Evolutionary conservation across 1,139 yeast species (phyloP), one percentile per base, ranked within the genome.

Genomic region (Hyphopichia buzzinii): DNA sequence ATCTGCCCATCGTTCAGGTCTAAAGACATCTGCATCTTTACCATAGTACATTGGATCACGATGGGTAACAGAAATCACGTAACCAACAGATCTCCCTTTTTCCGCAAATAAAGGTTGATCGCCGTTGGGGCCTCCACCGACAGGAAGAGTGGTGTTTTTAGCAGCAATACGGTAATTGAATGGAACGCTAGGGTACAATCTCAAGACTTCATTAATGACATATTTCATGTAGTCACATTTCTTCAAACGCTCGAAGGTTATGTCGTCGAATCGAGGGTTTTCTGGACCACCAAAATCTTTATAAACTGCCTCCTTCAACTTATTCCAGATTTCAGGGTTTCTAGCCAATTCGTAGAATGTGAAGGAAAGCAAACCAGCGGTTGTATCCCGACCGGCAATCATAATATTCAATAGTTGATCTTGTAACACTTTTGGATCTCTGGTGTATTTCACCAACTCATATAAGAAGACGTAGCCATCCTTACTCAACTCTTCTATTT

Each of bases 1-100:
- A 42, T 55, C 64, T 13, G 49, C 50, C 79, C 80, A 74, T 40
- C 81, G 64, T 44, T 62, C 67, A 5, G 74, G 72, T 22, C 58
- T 50, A 52, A 61, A 67, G 31, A 44, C 58, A 6, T 52, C 50
- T 17, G 65, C 61, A 33, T 66, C 71, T 15, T 55, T 48, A n/a
- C 75, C 75, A 58, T 67, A 71, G 42, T 50, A 44, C 7, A 39
- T 41, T 29, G 44, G 44, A 36, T 55, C 49, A 26, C 72, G 59
- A 42, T 72, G 77, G 43, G 62, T 52, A 14, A 53, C 42, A 40
- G 54, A 66, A 3, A 63, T 63, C 10, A 59, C 37, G 50, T 66
- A 70, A 13, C 44, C 39, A 17, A 67, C 59, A 4, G 42, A 40
- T 11, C 61, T 55, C 14, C 72, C 57, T 62, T 64, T 62, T 28